Base-by-base conservation (phyloP, 73 alveolate species). In the Durusdinium trenchii region DNA sequence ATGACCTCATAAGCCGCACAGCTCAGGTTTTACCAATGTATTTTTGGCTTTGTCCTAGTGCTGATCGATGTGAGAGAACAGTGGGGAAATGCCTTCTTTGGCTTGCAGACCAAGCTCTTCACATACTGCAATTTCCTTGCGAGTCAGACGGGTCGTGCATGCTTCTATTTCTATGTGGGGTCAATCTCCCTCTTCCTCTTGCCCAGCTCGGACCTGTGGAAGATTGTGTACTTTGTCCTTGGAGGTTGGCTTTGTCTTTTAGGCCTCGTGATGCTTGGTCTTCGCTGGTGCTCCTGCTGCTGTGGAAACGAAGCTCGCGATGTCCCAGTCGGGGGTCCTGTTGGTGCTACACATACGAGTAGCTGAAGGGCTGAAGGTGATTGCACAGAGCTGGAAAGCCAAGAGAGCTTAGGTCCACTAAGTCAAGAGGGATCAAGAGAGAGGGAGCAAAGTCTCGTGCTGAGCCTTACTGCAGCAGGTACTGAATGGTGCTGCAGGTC, bases 91-190 rank as follows among this genome's bases (percentile, higher is more conserved):
- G 50, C 73, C n/a, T n/a, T 51, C 42, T 84, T 84, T n/a, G 94
- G 94, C 40, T 52, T 84, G 52, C 94, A 84, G 75, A 84, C 94
- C 52, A 84, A 84, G 75, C 94, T 84, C 20, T 84, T 84, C 51
- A 38, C 51, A 23, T 84, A 84, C 40, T 48, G 94, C 94, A 84
- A 84, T 75, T 84, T 84, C n/a, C 51, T 84, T n/a, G 94, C 94
- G n/a, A 36, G 54, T 52, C 75, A 84, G 20, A 84, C 94, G 35
- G 94, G 94, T 28, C 73, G 94, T 3, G 94, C 94, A 16, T 51
- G 73, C 51, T 84, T 84, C 94, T 84, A 84, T 51, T 84, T 84
- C 94, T 84, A 84, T n/a, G 94, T 84, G 52, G 94, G 94, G 0
- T 84, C 94, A 43, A 84, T 84, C 38, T 84, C 94, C 16, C 46